Base-by-base conservation (phyloP, 169 alveolate genomes). In the Eimeria zaria region DNA sequence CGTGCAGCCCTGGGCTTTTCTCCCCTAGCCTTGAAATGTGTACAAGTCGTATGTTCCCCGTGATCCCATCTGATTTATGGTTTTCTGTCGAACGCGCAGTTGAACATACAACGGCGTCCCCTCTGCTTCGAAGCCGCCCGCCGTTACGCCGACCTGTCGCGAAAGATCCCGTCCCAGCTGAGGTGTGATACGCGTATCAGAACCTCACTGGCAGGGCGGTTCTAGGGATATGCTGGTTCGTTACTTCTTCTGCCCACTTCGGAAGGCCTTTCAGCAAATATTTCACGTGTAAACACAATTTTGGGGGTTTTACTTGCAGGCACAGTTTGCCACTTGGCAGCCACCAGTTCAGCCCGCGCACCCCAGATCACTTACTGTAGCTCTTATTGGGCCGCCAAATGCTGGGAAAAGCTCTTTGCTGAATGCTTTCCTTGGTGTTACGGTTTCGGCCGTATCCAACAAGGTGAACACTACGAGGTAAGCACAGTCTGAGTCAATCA, bases 371-470 rank as follows among this genome's bases (percentile, higher is more conserved):
- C 96, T 96, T 36, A 67, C 91, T n/a, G 67, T 96, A 20, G 98
- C 99, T 5, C 95, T 98, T 71, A 96, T 97, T 62, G 99, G 99
- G 27, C 98, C 98, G 20, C 99, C 99, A 24, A 98, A 98, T 91
- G 98, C 95, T 53, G 97, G 97, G 27, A 98, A 98, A 94, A 98
- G 99, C 91, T 98, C 99, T 46, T 90, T 98, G 58, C 96, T 98
- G 96, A 98, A 98, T 88, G 96, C 99, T 16, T 95, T 98, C 39
- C 95, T 98, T n/a, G 97, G 96, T 53, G 90, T 97, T 64, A 96
- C 98, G 33, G 95, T 98, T 91, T 96, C 99, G 33, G 98, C 99
- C 22, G 99, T 98, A 44, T 98, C 99, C 39, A 99, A 99, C 60
- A 98, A 98, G 96, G 98, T 98, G 85, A 98, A 98, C 95, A 98